Evolutionary conservation across 495 filamentous ascomycete genomes (phyloP), one percentile per base, ranked within the genome.

Genomic region (Xylaria intraflava): DNA sequence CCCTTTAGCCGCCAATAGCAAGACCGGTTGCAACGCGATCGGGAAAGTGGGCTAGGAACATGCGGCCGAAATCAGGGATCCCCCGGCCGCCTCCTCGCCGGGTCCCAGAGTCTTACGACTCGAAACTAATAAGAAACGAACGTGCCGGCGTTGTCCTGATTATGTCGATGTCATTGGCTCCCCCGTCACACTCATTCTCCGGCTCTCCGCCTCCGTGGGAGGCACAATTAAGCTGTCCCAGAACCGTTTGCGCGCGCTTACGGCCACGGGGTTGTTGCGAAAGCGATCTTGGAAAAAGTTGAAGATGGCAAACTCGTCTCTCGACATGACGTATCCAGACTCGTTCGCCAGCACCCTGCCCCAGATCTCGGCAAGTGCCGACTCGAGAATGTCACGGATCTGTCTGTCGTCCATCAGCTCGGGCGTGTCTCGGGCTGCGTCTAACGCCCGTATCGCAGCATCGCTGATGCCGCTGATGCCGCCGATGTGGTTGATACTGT

Each of bases 221-320:
- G 49, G 14, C 2, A 38, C 50, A 46, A 41, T 53, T 16, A 46
- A 17, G 45, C 73, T 56, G 38, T 75, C 65, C 81, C 81, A 84
- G 59, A 75, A 83, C 8, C 75, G 65, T 22, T 60, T 62, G 47
- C 69, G 70, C 2, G 80, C 81, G 0, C 49, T 53, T 33, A 54
- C 49, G 24, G 75, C 73, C n/a, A 80, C 31, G 43, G 55, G 29
- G 27, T 67, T 51, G 23, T 73, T 76, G 10, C 69, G 60, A 57
- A 83, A 89, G 1, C 81, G 77, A 19, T 69, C 58, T 39, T 84
- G 80, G 65, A 83, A 89, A 62, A 82, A 90, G 66, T 83, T 91
- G 77, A 90, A 89, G 24, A 93, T 72, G 14, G 85, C 78, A 56
- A 89, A 90, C 64, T 93, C 87, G 59, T 86, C 78, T 47, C 74